Base-by-base conservation (phyloP, 441 rosid species). In the Jatropha podagrica region DNA sequence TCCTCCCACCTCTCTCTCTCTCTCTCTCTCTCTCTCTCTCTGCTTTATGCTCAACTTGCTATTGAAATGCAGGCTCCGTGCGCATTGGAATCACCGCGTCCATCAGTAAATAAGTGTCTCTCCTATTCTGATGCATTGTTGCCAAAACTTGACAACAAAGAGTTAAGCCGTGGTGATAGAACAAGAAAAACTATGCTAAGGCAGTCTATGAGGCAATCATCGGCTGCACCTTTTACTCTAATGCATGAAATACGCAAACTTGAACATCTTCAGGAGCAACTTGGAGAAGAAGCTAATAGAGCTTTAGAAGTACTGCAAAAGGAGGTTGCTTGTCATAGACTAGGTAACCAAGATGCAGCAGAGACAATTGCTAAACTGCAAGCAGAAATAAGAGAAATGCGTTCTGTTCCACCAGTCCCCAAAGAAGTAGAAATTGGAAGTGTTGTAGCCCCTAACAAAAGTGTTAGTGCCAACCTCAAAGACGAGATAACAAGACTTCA, bases 181-280 rank as follows among this genome's bases (percentile, higher is more conserved):
- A 85, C 86, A 69, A 88, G 92, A 80, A 96, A 85, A 81, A 85
- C 85, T 46, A 68, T 85, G 56, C 56, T 90, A 52, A 91, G 99
- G 75, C 97, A 90, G 77, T 96, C 98, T 65, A 87, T 94, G 88
- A 91, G 96, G 78, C 97, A 92, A 76, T 96, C 98, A 71, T 92
- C 98, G 71, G 80, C 97, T 54, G 98, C 97, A 69, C 98, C 99
- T 63, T 94, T 94, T 81, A 85, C 97, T 23, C 84, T 96, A n/a
- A 90, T 94, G 98, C 94, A 96, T 78, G 99, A 96, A 89, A 96
- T 96, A 69, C 97, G 98, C 9, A 96, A 96, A 80, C 98, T 96
- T 46, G 99, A 96, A 84, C 95, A 96, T 74, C 97, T 94, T 71
- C 99, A 96, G 82, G 97, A 92, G 84, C 98, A 94, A 85, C 92